phyloP scores from a whole-genome alignment of 2,329 filamentous ascomycete genomes.

The Penicillium rolfsii region DNA sequence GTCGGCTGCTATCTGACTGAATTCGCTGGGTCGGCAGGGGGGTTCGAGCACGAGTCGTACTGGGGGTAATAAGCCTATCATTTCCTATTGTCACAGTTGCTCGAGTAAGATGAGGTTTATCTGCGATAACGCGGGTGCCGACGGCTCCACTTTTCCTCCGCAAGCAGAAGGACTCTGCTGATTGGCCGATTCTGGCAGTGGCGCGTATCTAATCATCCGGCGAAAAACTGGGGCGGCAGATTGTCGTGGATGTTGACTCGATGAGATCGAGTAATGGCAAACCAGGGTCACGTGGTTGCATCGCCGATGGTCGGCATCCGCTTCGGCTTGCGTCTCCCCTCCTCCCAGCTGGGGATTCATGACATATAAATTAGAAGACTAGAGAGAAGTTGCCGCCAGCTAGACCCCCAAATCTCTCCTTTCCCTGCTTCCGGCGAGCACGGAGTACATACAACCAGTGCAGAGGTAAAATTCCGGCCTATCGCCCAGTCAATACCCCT shows the following conservation, averaged over 20 bases:
- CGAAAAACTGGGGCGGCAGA: slow-evolving; percentile 14
- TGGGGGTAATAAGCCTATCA: slow-evolving; percentile 19
- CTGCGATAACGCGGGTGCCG: slow-evolving; percentile 21
- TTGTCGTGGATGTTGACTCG: slow-evolving; percentile 33
- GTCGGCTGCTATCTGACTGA: background rate
- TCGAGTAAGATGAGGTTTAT: slow-evolving; percentile 36
- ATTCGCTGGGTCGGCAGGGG: background rate
- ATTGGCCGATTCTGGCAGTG: slow-evolving; percentile 20
- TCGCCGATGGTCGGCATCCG: background rate
- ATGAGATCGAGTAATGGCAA: slow-evolving; percentile 41
- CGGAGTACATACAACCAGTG: too few relatives aligned
- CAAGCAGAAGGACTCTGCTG: slow-evolving; percentile 14
- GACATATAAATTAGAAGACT: background rate
- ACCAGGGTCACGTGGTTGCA: slow-evolving; percentile 17
- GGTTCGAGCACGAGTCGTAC: slow-evolving; percentile 16
- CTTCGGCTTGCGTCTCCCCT: too few relatives aligned
- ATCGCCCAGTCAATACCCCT: too few relatives aligned
- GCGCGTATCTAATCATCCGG: slow-evolving; percentile 28
- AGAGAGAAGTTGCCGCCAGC: background rate
- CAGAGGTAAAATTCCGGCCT: too few relatives aligned
- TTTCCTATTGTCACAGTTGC: slow-evolving; percentile 24
- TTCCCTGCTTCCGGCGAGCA: too few relatives aligned
- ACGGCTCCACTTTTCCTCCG: slow-evolving; percentile 29
- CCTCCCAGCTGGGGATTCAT: too few relatives aligned
- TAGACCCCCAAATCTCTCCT: too few relatives aligned